Percentiles rank a stretch among this genome's conserved stretches.
These are phyloP conservation scores for Amaranthus hypochondriacus DNA, from an alignment of 148 eudicot genomes.

Conservation along the genomic window DNA sequence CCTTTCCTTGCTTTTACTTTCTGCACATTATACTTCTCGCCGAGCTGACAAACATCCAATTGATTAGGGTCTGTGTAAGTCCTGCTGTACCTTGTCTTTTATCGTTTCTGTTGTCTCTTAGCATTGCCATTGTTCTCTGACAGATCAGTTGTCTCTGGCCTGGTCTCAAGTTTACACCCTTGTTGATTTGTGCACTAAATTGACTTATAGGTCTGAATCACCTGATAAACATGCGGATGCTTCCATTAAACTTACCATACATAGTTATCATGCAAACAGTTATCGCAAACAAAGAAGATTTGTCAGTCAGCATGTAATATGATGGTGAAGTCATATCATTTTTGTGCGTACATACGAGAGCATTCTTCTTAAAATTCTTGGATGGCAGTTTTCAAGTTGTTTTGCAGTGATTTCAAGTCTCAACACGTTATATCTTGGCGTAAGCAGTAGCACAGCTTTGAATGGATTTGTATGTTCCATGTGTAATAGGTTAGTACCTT, in stretches of 20 bases:
- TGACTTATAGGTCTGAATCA: not conserved
- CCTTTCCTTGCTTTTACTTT: constrained; percentile 87
- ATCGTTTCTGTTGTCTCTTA: too few species aligned
- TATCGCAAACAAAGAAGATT: not conserved
- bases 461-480: not conserved
- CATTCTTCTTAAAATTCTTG: not conserved
- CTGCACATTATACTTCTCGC: constrained; percentile 95
- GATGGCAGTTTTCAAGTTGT: not conserved
- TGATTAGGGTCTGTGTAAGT: constrained; percentile 29
- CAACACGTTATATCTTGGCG: not conserved
- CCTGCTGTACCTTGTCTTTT: not conserved
- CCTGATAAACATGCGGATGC: not conserved
- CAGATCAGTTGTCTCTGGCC: not conserved
- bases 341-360: not conserved
- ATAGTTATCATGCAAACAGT: not conserved
- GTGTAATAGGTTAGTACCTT: not conserved
- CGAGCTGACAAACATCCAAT: constrained; percentile 90
- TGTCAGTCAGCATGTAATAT: not conserved
- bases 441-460: constrained; percentile 5
- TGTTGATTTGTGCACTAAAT: not conserved
- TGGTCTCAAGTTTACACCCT: not conserved
- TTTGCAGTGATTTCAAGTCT: not conserved
- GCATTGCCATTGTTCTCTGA: not conserved
- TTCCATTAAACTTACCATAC: not conserved
- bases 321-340: not conserved